Evolutionary conservation across 2,329 filamentous ascomycete genomes (phyloP).

Genomic region (Rhexocercosporidium sp.): DNA sequence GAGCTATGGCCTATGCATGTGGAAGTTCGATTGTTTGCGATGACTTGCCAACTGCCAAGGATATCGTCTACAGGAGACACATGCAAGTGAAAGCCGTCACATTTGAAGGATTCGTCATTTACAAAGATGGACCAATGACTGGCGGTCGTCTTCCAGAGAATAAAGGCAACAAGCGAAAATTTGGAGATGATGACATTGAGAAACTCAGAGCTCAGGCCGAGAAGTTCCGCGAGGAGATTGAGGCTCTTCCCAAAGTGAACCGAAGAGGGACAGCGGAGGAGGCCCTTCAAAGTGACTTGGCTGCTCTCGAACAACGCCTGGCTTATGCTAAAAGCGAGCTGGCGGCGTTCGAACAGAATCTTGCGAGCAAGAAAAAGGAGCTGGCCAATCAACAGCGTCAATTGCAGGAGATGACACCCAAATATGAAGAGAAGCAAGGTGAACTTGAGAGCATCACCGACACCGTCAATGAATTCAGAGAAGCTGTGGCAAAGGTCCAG

Average conservation of each 20-base stretch:
- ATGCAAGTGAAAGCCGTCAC: slow-evolving; percentile 95
- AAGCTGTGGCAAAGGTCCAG: slow-evolving; percentile 79
- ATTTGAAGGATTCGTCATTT: slow-evolving; percentile 92
- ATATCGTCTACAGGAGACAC: slow-evolving; percentile 81
- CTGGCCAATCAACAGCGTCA: slow-evolving; percentile 74
- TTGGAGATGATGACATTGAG: slow-evolving; percentile 89
- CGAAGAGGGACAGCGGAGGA: slow-evolving; percentile 81
- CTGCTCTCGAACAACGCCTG: slow-evolving; percentile 79
- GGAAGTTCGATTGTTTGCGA: slow-evolving; percentile 96
- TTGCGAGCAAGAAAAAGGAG: slow-evolving; percentile 83
- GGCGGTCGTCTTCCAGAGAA: slow-evolving; percentile 83
- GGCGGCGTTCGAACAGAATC: slow-evolving; percentile 78
- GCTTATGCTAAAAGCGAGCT: slow-evolving; percentile 76
- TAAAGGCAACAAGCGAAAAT: slow-evolving; percentile 78
- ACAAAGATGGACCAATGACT: slow-evolving; percentile 96
- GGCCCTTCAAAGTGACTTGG: slow-evolving; percentile 76
- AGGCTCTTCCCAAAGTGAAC: slow-evolving; percentile 78
- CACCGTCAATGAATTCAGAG: slow-evolving; percentile 60
- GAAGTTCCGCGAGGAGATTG: slow-evolving; percentile 78
- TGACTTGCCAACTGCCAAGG: slow-evolving; percentile 81
- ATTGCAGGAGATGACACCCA: slow-evolving; percentile 77
- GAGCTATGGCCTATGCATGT: slow-evolving; percentile 93
- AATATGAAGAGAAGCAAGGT: slow-evolving; percentile 73
- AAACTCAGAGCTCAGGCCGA: slow-evolving; percentile 78
- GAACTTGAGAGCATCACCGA: slow-evolving; percentile 68